A percentile compares a stretch with the other conserved stretches of the same genome.
These are phyloP conservation scores for Blastomyces gilchristii DNA, from an alignment of 2,329 filamentous ascomycete species.

Conservation along the genomic window DNA sequence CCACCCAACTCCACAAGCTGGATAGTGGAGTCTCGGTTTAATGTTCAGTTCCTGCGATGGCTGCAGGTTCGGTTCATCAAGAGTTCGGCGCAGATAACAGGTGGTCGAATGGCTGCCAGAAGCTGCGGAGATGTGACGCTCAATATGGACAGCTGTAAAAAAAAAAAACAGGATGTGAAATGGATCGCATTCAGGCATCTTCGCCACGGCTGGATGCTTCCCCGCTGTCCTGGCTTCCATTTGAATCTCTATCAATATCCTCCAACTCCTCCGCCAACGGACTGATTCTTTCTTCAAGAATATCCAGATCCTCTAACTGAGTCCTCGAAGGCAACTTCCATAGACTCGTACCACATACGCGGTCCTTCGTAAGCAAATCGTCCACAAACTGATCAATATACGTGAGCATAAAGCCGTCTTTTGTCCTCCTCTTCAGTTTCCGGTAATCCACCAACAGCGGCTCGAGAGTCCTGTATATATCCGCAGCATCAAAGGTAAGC, in stretches of 20 bases:
- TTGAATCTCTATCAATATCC: slow-evolving; percentile 32
- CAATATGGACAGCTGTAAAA: not conserved
- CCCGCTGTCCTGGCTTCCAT: slow-evolving; percentile 18
- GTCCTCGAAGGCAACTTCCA: slow-evolving; percentile 82
- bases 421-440: slow-evolving; percentile 68
- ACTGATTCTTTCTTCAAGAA: slow-evolving; percentile 76
- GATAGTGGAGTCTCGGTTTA: not conserved
- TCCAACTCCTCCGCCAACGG: slow-evolving; percentile 59
- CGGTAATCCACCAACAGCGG: slow-evolving; percentile 70
- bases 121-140: not conserved
- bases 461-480: slow-evolving; percentile 72
- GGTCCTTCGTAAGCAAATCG: slow-evolving; percentile 75
- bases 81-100: no score
- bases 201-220: slow-evolving; percentile 18
- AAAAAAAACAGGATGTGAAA: not conserved
- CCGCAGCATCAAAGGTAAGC: slow-evolving; percentile 69
- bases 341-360: slow-evolving; percentile 81
- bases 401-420: slow-evolving; percentile 64
- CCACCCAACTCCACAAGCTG: not conserved
- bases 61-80: not conserved
- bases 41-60: not conserved
- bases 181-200: slow-evolving; percentile 22
- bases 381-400: slow-evolving; percentile 90
- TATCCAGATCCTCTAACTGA: slow-evolving; percentile 76
- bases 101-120: not conserved